Conservation (phyloP, 169 alveolate species). For the Cryptosporidium ryanae region DNA sequence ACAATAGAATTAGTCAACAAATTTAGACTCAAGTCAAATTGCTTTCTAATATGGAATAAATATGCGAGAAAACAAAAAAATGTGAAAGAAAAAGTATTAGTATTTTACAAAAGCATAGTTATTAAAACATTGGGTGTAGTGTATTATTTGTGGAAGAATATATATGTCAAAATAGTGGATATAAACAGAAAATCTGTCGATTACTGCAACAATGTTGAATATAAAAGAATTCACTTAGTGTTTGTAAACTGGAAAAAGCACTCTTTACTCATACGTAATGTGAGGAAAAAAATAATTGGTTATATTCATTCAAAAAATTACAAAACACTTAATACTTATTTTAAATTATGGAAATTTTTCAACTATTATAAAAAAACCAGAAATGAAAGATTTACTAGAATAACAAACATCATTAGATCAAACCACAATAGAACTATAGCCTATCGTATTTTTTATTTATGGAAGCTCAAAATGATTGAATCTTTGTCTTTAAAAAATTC, state of each 20-base stretch:
- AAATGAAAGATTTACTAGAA: conserved; percentile 23
- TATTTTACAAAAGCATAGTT: conserved; percentile 6
- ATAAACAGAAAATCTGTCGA: neutral
- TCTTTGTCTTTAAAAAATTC: conserved; percentile 49
- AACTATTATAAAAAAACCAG: conserved; percentile 44
- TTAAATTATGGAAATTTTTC: conserved; percentile 62
- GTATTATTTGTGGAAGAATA: conserved; percentile 9
- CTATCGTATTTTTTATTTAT: conserved; percentile 26
- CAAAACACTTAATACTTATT: neutral
- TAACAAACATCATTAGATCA: conserved; percentile 8
- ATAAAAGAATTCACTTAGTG: neutral
- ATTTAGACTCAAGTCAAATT: conserved; percentile 18
- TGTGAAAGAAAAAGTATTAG: neutral
- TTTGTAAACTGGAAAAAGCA: conserved; percentile 10
- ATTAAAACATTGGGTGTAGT: neutral
- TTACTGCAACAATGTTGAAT: neutral
- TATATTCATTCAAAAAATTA: conserved; percentile 3
- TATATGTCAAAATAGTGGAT: neutral
- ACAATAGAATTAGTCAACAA: conserved; percentile 52
- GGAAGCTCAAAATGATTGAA: conserved; percentile 62
- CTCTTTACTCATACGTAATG: neutral
- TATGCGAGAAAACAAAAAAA: conserved; percentile 14
- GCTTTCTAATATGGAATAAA: conserved; percentile 51
- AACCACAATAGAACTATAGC: conserved; percentile 3
- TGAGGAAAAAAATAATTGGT: neutral